A percentile compares a stretch with the other conserved stretches of the same genome.
These are phyloP conservation scores for Arctostaphylos glauca DNA, from an alignment of 148 eudicot genomes.

Conservation along the genomic window DNA sequence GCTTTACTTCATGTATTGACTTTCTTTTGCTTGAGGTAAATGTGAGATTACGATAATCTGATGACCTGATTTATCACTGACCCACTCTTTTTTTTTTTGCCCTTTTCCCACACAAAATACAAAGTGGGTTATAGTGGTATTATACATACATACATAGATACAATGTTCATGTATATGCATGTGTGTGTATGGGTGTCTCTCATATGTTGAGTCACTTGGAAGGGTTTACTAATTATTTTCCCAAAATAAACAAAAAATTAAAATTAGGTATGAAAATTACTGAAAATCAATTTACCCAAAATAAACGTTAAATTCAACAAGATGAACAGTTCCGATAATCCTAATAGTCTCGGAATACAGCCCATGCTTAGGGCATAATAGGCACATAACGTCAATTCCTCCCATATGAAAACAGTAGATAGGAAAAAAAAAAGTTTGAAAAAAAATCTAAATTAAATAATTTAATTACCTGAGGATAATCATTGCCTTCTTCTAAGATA, in stretches of 20 bases:
- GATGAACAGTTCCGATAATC: no score
- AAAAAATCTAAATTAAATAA: not conserved
- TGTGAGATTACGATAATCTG: slow-evolving; percentile 9
- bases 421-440: not conserved
- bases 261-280: not conserved
- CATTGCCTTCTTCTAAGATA: not conserved
- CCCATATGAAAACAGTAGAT: not conserved
- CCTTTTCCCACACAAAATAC: not conserved
- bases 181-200: not conserved
- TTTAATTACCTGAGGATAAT: no score
- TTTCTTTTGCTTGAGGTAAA: not conserved
- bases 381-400: no score
- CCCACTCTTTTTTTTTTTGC: slow-evolving; percentile 1
- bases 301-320: no score
- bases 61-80: not conserved
- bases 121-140: not conserved
- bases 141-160: not conserved
- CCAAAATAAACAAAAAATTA: not conserved
- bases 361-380: no score
- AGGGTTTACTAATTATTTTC: not conserved
- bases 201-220: not conserved
- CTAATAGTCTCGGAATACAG: no score
- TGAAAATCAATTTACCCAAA: not conserved
- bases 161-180: not conserved
- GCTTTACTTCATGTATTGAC: not conserved